A percentile compares a stretch with the other conserved stretches of the same genome.
phyloP scores from a whole-genome alignment of 139 green algal species.

The Picochlorum costavermella region DNA sequence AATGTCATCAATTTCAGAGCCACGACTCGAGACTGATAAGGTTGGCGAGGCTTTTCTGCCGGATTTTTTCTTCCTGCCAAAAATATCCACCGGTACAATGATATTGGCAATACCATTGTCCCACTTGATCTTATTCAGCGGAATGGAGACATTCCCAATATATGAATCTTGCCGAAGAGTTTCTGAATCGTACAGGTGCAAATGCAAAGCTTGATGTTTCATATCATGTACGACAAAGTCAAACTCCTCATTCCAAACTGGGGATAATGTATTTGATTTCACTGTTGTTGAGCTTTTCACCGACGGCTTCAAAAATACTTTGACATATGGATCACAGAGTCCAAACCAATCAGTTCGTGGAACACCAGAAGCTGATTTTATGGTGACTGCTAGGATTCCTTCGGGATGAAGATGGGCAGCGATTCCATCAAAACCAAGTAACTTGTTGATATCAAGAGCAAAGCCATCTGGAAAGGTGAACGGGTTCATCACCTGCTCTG shows the following conservation, averaged over 20 bases:
- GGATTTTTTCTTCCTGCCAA: too few relatives aligned
- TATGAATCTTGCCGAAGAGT: too few relatives aligned
- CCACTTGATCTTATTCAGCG: too few relatives aligned
- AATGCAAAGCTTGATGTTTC: constrained; percentile 7
- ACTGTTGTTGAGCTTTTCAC: constrained; percentile 11
- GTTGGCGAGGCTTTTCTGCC: too few relatives aligned
- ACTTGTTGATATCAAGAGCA: background rate
- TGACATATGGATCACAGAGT: constrained; percentile 15
- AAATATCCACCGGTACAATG: too few relatives aligned
- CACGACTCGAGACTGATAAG: too few relatives aligned
- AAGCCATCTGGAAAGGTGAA: constrained; percentile 27
- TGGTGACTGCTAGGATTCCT: constrained; percentile 20
- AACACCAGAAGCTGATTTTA: constrained; percentile 12
- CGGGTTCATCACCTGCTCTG: constrained; percentile 10
- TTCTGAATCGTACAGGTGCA: constrained; percentile 15
- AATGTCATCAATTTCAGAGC: too few relatives aligned
- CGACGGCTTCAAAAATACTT: constrained; percentile 14
- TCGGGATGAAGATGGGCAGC: constrained; percentile 7
- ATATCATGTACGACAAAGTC: constrained; percentile 23
- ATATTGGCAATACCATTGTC: too few relatives aligned
- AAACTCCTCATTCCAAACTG: constrained; percentile 23
- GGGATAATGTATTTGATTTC: constrained; percentile 12
- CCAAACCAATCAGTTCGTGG: constrained; percentile 25
- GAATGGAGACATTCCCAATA: too few relatives aligned
- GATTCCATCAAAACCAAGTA: background rate